These are phyloP conservation scores for Tolypocladium capitatum DNA, from an alignment of 2,329 filamentous ascomycete species.

Conservation along the genomic window DNA sequence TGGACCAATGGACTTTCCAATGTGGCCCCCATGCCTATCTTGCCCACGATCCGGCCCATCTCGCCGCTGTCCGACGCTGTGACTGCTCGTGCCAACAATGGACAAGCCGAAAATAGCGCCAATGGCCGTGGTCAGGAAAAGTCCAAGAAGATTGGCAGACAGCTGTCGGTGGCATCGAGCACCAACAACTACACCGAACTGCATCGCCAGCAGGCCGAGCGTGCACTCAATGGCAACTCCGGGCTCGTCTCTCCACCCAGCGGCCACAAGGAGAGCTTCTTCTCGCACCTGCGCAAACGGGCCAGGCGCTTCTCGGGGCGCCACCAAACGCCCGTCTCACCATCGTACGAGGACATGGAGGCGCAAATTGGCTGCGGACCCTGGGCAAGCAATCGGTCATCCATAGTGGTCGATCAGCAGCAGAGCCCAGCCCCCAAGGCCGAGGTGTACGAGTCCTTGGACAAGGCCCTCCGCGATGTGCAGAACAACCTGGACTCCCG, in stretches of 20 bases:
- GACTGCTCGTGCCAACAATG: conserved; percentile 71
- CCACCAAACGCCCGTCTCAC: conserved; percentile 69
- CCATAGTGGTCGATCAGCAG: conserved; percentile 59
- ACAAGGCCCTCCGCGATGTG: conserved; percentile 42
- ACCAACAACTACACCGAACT: conserved; percentile 87
- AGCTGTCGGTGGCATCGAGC: conserved; percentile 82
- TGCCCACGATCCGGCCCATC: conserved; percentile 87
- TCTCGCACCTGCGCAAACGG: conserved; percentile 89
- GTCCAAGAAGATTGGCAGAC: conserved; percentile 85
- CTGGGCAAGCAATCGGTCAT: conserved; percentile 77
- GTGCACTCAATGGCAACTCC: conserved; percentile 70
- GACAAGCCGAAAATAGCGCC: conserved; percentile 34
- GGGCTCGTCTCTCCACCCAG: conserved; percentile 64
- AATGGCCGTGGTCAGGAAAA: conserved; percentile 43
- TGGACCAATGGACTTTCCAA: conserved; percentile 79
- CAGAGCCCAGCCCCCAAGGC: conserved; percentile 36
- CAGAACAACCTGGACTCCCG: conserved; percentile 36
- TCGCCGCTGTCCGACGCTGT: conserved; percentile 93
- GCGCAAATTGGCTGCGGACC: conserved; percentile 85
- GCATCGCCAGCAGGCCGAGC: conserved; percentile 82
- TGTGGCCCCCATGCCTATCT: conserved; percentile 83
- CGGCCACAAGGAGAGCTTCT: conserved; percentile 89
- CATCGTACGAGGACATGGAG: conserved; percentile 75
- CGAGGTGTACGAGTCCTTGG: conserved; percentile 46
- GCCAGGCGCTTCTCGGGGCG: conserved; percentile 85